Conservation (phyloP, 2,329 filamentous ascomycete genomes). For the Ophiostoma himal-ulmi region DNA sequence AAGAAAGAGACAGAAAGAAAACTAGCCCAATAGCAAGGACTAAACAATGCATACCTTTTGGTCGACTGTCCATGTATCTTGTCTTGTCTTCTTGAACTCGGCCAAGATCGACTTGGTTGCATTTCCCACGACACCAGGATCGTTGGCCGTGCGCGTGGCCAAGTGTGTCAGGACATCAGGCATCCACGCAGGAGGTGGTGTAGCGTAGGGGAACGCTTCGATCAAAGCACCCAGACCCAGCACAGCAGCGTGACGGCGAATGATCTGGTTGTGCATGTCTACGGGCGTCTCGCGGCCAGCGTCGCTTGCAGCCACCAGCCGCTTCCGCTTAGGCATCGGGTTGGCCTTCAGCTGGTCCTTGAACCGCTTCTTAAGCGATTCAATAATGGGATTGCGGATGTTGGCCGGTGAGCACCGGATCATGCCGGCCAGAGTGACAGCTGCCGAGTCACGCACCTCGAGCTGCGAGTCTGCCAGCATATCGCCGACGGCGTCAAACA, state of each 20-base stretch:
- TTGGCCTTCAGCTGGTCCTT: conserved; percentile 71
- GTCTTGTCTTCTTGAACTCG: conserved; percentile 98
- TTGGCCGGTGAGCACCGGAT: conserved; percentile 84
- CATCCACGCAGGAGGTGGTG: conserved; percentile 88
- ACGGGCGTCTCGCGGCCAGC: conserved; percentile 37
- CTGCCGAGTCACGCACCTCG: conserved; percentile 89
- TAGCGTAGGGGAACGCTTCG: conserved; percentile 93
- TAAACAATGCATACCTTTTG: conserved; percentile 65
- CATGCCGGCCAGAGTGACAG: conserved; percentile 91
- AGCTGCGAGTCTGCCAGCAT: conserved; percentile 92
- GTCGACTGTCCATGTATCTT: conserved; percentile 97
- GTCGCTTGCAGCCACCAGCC: background rate
- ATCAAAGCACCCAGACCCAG: conserved; percentile 85
- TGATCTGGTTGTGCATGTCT: conserved; percentile 68
- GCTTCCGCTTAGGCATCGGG: conserved; percentile 72
- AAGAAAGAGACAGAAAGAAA: background rate
- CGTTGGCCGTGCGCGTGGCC: conserved; percentile 76
- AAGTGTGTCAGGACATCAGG: conserved; percentile 83
- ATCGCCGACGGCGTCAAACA: conserved; percentile 88
- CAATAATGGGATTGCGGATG: conserved; percentile 73
- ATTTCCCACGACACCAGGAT: conserved; percentile 88
- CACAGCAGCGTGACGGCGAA: conserved; percentile 82
- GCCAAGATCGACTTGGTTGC: conserved; percentile 90
- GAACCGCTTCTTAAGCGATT: conserved; percentile 71
- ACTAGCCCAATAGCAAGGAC: background rate